Evolutionary conservation across 306 rosid species (phyloP).

Genomic region (Urtica urens): DNA sequence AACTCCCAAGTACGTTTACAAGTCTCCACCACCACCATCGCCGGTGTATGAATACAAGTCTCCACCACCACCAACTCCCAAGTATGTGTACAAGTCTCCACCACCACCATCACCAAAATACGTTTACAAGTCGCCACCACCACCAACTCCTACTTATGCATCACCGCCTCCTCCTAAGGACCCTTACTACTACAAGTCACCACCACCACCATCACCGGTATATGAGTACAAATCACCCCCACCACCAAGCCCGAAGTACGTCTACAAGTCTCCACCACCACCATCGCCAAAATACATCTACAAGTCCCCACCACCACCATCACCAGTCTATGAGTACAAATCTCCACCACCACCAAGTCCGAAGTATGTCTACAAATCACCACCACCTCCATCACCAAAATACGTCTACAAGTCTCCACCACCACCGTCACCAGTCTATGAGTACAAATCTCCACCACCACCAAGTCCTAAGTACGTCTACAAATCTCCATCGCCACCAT

Average conservation of each 20-base stretch:
- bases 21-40: constrained; percentile 39
- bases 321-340: constrained; percentile 2
- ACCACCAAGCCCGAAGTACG: background rate
- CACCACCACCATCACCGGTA: constrained; percentile 27
- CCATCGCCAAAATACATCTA: constrained; percentile 4
- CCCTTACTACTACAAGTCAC: constrained; percentile 16
- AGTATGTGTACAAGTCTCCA: constrained; percentile 24
- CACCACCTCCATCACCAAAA: constrained; percentile 17
- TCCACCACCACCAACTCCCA: constrained; percentile 38
- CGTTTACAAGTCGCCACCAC: constrained; percentile 20
- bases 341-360: constrained; percentile 22
- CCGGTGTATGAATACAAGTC: constrained; percentile 19
- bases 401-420: constrained; percentile 34
- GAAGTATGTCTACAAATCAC: background rate
- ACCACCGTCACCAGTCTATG: constrained; percentile 31
- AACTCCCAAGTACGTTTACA: no score
- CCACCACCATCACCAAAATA: constrained; percentile 35
- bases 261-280: no score
- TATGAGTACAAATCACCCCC: constrained; percentile 25
- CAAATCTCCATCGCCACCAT: constrained; percentile 28
- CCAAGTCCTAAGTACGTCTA: constrained; percentile 38
- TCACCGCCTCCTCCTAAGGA: constrained; percentile 7
- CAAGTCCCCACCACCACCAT: constrained; percentile 12
- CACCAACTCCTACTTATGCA: no score
- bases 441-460: constrained; percentile 40